Evolutionary conservation across 176 grass and related monocot species (phyloP).

Genomic region (Elymus sibiricus): DNA sequence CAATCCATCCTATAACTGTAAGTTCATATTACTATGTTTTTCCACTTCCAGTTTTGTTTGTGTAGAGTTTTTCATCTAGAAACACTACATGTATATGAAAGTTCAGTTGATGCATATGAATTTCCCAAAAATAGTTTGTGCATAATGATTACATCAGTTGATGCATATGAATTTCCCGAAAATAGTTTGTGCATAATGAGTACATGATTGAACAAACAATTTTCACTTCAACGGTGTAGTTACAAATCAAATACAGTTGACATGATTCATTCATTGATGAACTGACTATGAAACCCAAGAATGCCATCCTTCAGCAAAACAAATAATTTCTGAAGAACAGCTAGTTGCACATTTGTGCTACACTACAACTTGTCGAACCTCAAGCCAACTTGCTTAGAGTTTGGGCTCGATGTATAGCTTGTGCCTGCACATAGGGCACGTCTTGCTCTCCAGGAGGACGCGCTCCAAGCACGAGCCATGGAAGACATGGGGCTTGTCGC

Average conservation of each 20-base stretch:
- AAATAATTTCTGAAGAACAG: neutral
- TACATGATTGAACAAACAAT: neutral
- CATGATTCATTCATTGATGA: neutral
- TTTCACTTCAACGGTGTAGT: neutral
- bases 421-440: neutral
- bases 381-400: neutral
- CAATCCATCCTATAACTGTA: neutral
- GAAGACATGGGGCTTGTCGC: slow-evolving; percentile 25
- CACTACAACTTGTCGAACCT: neutral
- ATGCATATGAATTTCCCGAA: neutral
- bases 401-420: neutral
- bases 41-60: neutral
- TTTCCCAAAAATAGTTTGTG: neutral
- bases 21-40: slow-evolving; percentile 2
- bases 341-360: neutral
- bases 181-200: neutral
- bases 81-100: neutral
- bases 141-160: neutral
- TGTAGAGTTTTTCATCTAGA: neutral
- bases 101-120: neutral
- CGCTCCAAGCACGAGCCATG: slow-evolving; percentile 20
- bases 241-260: neutral
- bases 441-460: neutral
- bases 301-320: neutral
- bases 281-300: neutral